Base-by-base conservation (phyloP, 129 eudicot genomes). In the Rutidosis leptorrhynchoides region DNA sequence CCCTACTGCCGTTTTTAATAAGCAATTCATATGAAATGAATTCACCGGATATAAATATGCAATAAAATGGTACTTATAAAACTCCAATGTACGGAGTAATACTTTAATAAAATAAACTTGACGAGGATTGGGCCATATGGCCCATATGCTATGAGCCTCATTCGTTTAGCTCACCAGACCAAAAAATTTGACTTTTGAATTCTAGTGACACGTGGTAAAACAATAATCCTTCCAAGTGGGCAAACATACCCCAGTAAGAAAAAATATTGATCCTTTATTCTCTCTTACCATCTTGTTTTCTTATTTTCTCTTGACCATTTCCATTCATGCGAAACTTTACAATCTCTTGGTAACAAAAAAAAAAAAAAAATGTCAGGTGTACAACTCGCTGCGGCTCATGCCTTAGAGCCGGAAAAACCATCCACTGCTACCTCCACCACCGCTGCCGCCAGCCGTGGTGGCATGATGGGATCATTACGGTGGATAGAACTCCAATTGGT, bases 401-500 rank as follows among this genome's bases (percentile, higher is more conserved):
- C 74, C 6, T 43, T 68, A 11, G 73, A 74, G 65, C 72, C 80
- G 7, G 71, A 52, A 9, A 43, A 32, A 33, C 25, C 68, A 65
- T 23, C 66, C 8, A 22, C 70, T 33, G 10, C 25, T 23, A 40
- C 32, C 19, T 37, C 40, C 73, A 21, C 69, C 53, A 35, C 20
- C 69, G 24, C 7, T 71, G 54, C 54, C 62, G 28, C 16, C 64
- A 25, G 29, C 67, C 24, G 33, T 5, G 85, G 73, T 2, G 89
- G 89, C 1, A 56, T 82, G 60, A 82, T 84, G 84, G 89, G 91
- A 1, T 85, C 96, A 17, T 79, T 85, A 22, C 86, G 89, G 0
- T 73, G 76, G 7, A 83, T 88, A 25, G 93, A 88, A 63, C 80
- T 85, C 40, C 98, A 92, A 45, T 53, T 92, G 24, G 96, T 92